Percentiles rank a stretch among this genome's conserved stretches.
Conservation (phyloP, 805 yeast species). For the Scheffersomyces spartinae region DNA sequence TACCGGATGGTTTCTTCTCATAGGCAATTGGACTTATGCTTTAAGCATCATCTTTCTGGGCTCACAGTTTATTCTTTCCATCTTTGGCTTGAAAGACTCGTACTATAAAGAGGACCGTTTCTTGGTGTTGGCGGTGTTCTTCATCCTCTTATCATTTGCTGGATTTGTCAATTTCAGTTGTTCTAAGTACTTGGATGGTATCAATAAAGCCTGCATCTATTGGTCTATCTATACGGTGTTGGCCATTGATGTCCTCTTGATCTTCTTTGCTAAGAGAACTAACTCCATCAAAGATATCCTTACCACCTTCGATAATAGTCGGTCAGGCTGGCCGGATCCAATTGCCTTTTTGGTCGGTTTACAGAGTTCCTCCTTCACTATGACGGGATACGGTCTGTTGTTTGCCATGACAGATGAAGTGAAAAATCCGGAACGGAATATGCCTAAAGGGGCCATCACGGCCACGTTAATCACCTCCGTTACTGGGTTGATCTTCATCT, state of each 20-base stretch:
- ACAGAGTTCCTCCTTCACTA: constrained; percentile 67
- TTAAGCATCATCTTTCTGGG: constrained; percentile 68
- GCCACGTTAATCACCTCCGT: constrained; percentile 54
- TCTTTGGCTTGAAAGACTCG: constrained; percentile 49
- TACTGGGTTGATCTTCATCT: constrained; percentile 61
- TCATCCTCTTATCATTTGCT: constrained; percentile 42
- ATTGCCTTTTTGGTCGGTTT: constrained; percentile 68
- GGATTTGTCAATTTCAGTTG: constrained; percentile 54
- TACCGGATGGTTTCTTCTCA: constrained; percentile 63
- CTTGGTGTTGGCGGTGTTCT: constrained; percentile 46
- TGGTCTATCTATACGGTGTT: constrained; percentile 68
- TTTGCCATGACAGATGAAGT: constrained; percentile 81
- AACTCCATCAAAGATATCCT: constrained; percentile 49
- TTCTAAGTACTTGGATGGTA: constrained; percentile 46
- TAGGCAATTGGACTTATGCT: constrained; percentile 73
- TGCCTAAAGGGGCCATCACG: constrained; percentile 61
- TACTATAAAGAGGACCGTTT: constrained; percentile 47
- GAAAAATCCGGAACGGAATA: constrained; percentile 56
- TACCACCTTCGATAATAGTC: constrained; percentile 55
- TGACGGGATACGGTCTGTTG: constrained; percentile 75
- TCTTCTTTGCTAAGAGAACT: constrained; percentile 46
- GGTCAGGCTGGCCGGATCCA: constrained; percentile 68
- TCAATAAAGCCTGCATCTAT: constrained; percentile 57
- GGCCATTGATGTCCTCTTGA: constrained; percentile 50
- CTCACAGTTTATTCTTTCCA: constrained; percentile 57